A percentile compares a stretch with the other conserved stretches of the same genome.
Evolutionary conservation across 768 basidiomycete species (phyloP).

Genomic region (Cystofilobasidium macerans): DNA sequence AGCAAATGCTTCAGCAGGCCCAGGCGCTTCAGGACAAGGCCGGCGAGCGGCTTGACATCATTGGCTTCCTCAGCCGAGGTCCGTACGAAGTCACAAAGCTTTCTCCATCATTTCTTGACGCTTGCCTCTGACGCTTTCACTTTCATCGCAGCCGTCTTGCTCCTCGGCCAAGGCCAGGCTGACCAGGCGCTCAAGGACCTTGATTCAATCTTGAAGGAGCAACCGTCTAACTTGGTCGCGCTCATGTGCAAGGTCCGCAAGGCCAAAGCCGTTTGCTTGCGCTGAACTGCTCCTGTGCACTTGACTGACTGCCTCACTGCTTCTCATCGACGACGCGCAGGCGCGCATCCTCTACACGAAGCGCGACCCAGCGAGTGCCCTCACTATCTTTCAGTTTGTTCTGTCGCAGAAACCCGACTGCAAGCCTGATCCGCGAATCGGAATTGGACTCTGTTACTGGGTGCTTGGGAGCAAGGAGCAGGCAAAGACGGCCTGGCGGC

Average conservation of each 20-base stretch:
- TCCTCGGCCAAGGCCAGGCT: constrained; percentile 65
- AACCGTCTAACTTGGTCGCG: constrained; percentile 78
- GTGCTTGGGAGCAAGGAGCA: constrained; percentile 68
- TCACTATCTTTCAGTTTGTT: constrained; percentile 76
- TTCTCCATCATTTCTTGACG: no score
- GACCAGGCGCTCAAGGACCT: constrained; percentile 74
- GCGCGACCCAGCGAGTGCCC: constrained; percentile 62
- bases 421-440: constrained; percentile 84
- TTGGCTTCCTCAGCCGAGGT: constrained; percentile 20
- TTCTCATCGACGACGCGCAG: constrained; percentile 38
- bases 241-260: constrained; percentile 72
- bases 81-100: no score
- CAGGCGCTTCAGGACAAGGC: background rate
- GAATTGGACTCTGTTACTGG: constrained; percentile 90
- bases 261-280: no score
- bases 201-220: constrained; percentile 61
- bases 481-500: constrained; percentile 81
- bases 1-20: constrained; percentile 12
- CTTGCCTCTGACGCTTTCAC: background rate
- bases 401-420: constrained; percentile 65
- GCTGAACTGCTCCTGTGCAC: background rate
- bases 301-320: background rate
- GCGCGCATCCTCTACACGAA: constrained; percentile 75
- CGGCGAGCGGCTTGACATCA: constrained; percentile 3
- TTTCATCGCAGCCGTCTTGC: constrained; percentile 64